Percentiles rank a stretch among this genome's conserved stretches.
Evolutionary conservation across 768 basidiomycete species (phyloP).

Genomic region (Rhodotorula diobovata): DNA sequence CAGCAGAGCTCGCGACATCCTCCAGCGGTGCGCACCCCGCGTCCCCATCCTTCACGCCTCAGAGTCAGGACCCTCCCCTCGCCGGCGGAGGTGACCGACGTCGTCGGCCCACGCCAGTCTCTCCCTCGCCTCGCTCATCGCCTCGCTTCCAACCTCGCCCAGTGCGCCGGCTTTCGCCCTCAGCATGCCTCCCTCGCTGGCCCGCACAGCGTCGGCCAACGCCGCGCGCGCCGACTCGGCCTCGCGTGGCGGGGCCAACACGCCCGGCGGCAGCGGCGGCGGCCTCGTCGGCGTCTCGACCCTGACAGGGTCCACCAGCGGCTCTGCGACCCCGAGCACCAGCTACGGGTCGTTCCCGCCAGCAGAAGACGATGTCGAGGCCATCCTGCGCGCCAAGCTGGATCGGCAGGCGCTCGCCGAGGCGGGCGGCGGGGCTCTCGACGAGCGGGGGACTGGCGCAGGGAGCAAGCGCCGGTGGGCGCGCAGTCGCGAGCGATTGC

Average conservation of each 20-base stretch:
- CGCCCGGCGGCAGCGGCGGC: neutral
- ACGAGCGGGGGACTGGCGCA: neutral
- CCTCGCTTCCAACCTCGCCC: too few relatives aligned
- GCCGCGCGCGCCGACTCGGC: neutral
- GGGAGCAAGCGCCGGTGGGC: conserved; percentile 13
- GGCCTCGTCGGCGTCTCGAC: conserved; percentile 1
- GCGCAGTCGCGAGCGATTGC: conserved; percentile 26
- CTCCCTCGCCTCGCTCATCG: neutral
- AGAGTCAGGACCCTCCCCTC: too few relatives aligned
- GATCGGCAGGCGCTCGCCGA: neutral
- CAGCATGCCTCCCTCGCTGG: neutral
- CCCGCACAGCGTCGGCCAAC: neutral
- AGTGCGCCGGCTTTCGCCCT: too few relatives aligned
- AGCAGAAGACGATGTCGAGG: neutral
- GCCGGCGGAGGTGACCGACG: too few relatives aligned
- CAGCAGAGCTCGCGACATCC: too few relatives aligned
- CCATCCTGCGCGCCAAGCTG: neutral
- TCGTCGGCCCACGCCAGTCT: too few relatives aligned
- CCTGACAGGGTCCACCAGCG: conserved; percentile 15
- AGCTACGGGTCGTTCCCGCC: conserved; percentile 34
- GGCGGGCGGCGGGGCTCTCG: neutral
- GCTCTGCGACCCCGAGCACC: conserved; percentile 21
- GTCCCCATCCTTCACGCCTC: too few relatives aligned
- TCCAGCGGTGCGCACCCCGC: too few relatives aligned
- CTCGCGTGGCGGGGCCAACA: neutral